These are phyloP conservation scores for Dimocarpus longan DNA, from an alignment of 345 rosid species.

Conservation along the genomic window DNA sequence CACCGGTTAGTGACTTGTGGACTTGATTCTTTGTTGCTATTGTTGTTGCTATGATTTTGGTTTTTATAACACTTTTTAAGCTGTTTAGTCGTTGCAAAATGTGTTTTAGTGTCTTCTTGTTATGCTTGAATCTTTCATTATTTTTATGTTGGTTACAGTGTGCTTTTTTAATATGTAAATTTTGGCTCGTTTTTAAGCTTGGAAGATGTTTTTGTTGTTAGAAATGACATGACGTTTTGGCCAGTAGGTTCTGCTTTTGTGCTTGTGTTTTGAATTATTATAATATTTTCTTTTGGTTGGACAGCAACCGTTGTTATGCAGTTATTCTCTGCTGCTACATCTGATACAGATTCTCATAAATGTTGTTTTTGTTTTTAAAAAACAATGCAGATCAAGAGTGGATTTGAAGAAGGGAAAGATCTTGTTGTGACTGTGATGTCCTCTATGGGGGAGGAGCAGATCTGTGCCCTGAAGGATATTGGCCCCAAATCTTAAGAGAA, in stretches of 20 bases:
- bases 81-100: neutral
- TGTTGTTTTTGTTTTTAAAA: neutral
- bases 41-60: constrained; percentile 3
- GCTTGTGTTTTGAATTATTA: neutral
- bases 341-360: too few relatives aligned
- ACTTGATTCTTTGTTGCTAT: neutral
- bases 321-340: neutral
- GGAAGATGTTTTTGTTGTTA: neutral
- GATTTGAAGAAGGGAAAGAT: constrained; percentile 74
- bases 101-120: neutral
- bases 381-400: constrained; percentile 60
- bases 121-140: neutral
- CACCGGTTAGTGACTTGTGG: constrained; percentile 56
- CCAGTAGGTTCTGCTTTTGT: neutral
- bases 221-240: neutral
- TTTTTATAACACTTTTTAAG: too few relatives aligned
- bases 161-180: neutral
- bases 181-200: neutral
- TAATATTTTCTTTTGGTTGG: neutral
- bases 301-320: neutral
- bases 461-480: constrained; percentile 77
- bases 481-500: constrained; percentile 48
- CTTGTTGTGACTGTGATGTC: constrained; percentile 81
- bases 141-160: neutral
- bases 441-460: constrained; percentile 95